Conservation (phyloP, 1,284 basidiomycete genomes). For the Moesziomyces globuligerus region DNA sequence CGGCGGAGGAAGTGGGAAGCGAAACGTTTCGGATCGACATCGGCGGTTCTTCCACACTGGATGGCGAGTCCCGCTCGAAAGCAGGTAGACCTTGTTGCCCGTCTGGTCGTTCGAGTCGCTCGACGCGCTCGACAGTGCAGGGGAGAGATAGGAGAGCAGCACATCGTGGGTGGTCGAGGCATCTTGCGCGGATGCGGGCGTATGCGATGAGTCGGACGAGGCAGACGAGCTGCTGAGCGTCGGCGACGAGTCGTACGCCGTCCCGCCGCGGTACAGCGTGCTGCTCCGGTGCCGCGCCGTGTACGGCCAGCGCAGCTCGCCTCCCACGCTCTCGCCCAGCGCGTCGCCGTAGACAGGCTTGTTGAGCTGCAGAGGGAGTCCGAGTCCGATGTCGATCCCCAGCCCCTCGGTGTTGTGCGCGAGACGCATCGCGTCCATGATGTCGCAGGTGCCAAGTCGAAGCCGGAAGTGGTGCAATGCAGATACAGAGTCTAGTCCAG, state of each 20-base stretch:
- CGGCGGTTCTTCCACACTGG: conserved; percentile 9
- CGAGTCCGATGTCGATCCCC: conserved; percentile 14
- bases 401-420: conserved; percentile 5
- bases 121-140: conserved; percentile 1
- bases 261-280: background rate
- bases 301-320: conserved; percentile 28
- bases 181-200: conserved; percentile 11
- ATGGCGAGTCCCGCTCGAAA: conserved; percentile 17
- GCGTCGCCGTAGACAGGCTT: conserved; percentile 95
- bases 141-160: conserved; percentile 27
- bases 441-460: background rate
- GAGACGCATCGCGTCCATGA: background rate
- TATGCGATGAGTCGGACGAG: conserved; percentile 10
- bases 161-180: conserved; percentile 34
- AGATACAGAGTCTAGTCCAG: conserved; percentile 14
- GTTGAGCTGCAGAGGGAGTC: conserved; percentile 79
- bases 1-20: conserved; percentile 30
- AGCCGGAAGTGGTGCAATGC: background rate
- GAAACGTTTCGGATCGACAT: conserved; percentile 30
- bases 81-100: conserved; percentile 18
- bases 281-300: conserved; percentile 16
- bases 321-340: conserved; percentile 73
- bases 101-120: background rate
- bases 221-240: conserved; percentile 7
- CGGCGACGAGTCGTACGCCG: conserved; percentile 24